Evolutionary conservation across 306 rosid genomes (phyloP).

Genomic region (Arachis hypogaea): DNA sequence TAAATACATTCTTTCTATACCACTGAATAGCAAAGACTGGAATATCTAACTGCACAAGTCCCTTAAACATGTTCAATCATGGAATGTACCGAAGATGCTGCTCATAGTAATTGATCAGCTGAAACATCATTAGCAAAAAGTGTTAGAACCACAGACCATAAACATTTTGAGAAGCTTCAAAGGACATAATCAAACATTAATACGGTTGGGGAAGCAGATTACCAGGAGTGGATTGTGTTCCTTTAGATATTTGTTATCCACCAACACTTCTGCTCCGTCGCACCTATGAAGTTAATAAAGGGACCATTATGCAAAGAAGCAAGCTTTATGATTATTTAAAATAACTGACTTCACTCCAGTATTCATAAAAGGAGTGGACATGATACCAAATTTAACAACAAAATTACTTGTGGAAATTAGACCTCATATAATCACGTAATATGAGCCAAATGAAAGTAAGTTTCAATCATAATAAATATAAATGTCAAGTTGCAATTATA

Average conservation of each 20-base stretch:
- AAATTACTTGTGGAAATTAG: slow-evolving; percentile 16
- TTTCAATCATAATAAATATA: slow-evolving; percentile 10
- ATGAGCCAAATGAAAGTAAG: neutral
- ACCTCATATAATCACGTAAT: neutral
- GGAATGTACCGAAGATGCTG: slow-evolving; percentile 82
- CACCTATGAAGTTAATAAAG: slow-evolving; percentile 54
- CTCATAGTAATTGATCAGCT: slow-evolving; percentile 92
- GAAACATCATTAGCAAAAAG: slow-evolving; percentile 38
- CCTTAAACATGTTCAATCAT: slow-evolving; percentile 47
- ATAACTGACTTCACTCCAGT: slow-evolving; percentile 1
- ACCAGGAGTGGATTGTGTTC: slow-evolving; percentile 79
- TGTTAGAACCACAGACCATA: neutral
- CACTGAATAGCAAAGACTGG: slow-evolving; percentile 36
- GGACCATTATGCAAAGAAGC: slow-evolving; percentile 29
- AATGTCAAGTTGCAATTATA: too few species aligned
- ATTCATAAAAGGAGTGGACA: neutral
- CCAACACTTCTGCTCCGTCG: slow-evolving; percentile 82
- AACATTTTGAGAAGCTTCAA: slow-evolving; percentile 27
- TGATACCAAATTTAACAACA: neutral
- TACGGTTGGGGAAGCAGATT: slow-evolving; percentile 37
- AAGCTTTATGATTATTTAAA: slow-evolving; percentile 10
- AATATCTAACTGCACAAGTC: slow-evolving; percentile 38
- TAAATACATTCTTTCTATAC: slow-evolving; percentile 38
- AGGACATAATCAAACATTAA: slow-evolving; percentile 14
- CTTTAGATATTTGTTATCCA: slow-evolving; percentile 90